phyloP scores from a whole-genome alignment of 257 asterid species.

The Solanum chmielewskii region DNA sequence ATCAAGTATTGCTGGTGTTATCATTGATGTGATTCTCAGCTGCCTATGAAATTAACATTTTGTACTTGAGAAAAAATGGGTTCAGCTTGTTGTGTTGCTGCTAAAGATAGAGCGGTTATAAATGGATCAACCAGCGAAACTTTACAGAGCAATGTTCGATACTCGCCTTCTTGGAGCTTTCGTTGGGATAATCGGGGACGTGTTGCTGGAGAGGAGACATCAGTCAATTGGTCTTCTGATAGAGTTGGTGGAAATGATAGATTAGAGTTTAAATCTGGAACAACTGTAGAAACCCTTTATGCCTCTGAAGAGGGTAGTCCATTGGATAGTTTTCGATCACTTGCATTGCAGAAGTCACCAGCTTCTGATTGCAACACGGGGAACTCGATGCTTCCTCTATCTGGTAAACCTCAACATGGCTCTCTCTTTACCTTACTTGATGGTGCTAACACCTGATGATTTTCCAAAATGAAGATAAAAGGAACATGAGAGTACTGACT shows the following conservation, averaged over 20 bases:
- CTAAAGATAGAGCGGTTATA: constrained; percentile 52
- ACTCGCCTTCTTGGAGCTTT: constrained; percentile 94
- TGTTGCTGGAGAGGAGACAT: constrained; percentile 84
- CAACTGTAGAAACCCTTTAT: constrained; percentile 45
- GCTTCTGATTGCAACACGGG: constrained; percentile 50
- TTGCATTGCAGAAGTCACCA: constrained; percentile 63
- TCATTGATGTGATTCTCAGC: background rate
- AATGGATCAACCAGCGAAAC: constrained; percentile 51
- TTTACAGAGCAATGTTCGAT: constrained; percentile 52
- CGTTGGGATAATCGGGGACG: constrained; percentile 94
- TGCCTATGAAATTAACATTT: constrained; percentile 5
- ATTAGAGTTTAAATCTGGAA: constrained; percentile 45
- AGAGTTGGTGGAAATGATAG: constrained; percentile 31
- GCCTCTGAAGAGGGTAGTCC: constrained; percentile 84
- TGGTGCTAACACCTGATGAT: background rate
- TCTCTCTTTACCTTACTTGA: background rate
- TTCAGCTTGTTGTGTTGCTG: constrained; percentile 96
- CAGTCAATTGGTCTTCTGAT: constrained; percentile 47
- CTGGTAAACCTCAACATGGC: constrained; percentile 41
- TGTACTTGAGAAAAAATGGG: constrained; percentile 61
- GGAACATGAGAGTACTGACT: background rate
- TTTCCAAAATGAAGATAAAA: background rate
- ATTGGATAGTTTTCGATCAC: constrained; percentile 58
- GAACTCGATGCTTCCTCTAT: constrained; percentile 32
- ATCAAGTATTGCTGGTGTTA: background rate